Evolutionary conservation across 495 filamentous ascomycete genomes (phyloP).

Genomic region (Lophiostoma macrostomum): DNA sequence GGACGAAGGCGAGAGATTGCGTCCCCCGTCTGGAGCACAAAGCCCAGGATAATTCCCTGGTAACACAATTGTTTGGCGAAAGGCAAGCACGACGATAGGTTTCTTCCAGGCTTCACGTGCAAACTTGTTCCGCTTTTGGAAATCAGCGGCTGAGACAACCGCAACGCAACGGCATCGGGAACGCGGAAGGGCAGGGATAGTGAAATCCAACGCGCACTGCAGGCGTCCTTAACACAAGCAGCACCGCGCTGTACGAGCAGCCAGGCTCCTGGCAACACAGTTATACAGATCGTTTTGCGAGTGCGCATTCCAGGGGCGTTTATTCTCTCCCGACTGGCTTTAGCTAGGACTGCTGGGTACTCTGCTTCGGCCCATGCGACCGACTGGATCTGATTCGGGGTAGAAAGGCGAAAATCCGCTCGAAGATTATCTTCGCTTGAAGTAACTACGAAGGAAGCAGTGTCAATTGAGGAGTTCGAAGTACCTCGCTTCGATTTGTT

Average conservation of each 20-base stretch:
- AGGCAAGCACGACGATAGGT: background rate
- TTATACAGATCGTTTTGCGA: too few relatives aligned
- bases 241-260: too few relatives aligned
- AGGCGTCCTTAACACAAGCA: background rate
- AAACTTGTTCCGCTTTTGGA: slow-evolving; percentile 4
- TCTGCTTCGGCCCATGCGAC: too few relatives aligned
- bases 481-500: too few relatives aligned
- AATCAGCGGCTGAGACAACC: background rate
- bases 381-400: too few relatives aligned
- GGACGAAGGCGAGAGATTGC: background rate
- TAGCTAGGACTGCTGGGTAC: too few relatives aligned
- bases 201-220: slow-evolving; percentile 2
- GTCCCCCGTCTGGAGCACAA: background rate
- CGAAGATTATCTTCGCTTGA: too few relatives aligned
- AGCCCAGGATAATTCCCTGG: background rate
- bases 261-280: background rate
- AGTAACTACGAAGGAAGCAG: too few relatives aligned
- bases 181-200: background rate
- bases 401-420: too few relatives aligned
- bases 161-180: background rate
- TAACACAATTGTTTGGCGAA: slow-evolving; percentile 7
- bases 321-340: too few relatives aligned
- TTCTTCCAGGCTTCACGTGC: slow-evolving; percentile 17
- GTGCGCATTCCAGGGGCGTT: too few relatives aligned
- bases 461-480: too few relatives aligned